Conservation (phyloP, 2,329 filamentous ascomycete genomes). For the Verticillium albo-atrum region DNA sequence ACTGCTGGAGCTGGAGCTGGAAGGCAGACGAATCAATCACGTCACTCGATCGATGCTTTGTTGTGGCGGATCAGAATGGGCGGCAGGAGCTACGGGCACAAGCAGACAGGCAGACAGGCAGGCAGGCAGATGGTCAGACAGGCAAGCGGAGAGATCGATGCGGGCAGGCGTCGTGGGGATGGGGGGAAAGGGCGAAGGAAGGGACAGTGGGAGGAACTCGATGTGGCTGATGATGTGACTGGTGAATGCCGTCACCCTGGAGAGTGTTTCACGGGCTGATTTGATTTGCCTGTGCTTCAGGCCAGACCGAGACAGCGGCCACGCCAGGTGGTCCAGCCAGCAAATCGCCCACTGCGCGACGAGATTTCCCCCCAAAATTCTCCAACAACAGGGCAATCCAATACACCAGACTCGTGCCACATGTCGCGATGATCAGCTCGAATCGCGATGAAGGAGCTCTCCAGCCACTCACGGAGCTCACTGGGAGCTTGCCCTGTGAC, state of each 20-base stretch:
- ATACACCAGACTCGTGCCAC: constrained; percentile 1
- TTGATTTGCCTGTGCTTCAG: neutral
- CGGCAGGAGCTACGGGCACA: neutral
- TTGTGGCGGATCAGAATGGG: neutral
- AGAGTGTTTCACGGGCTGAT: neutral
- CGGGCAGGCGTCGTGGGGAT: neutral
- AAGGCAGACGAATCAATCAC: constrained; percentile 12
- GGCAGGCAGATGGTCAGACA: no score
- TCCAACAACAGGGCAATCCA: neutral
- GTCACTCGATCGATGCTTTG: constrained; percentile 7
- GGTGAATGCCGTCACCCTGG: neutral
- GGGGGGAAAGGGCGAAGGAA: neutral
- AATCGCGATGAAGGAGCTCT: constrained; percentile 8
- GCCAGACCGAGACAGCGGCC: neutral
- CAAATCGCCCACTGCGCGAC: neutral
- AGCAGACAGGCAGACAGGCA: neutral
- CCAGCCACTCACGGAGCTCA: constrained; percentile 12
- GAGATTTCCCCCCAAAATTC: neutral
- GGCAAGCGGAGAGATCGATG: no score
- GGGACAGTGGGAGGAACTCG: neutral
- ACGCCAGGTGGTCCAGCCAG: neutral
- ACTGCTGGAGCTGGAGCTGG: no score
- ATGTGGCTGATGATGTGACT: neutral
- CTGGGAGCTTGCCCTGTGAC: constrained; percentile 4
- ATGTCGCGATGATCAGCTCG: constrained; percentile 10